Base-by-base conservation (phyloP, 345 rosid genomes). In the Odontarrhena argentea region DNA sequence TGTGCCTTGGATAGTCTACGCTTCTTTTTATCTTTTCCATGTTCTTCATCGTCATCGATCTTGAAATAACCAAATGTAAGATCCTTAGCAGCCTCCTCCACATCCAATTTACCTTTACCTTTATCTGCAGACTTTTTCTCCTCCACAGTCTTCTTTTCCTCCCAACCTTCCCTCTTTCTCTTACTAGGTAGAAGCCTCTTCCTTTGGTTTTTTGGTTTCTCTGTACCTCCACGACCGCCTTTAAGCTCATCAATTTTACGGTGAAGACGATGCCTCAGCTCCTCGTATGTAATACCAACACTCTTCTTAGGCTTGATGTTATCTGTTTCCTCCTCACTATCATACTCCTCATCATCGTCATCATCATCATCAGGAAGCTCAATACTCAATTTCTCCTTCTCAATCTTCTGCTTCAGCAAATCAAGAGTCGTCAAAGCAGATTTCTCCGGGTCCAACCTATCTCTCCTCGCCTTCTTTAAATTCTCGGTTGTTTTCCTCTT, bases 391-490 rank as follows among this genome's bases (percentile, higher is more conserved):
- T 85, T 84, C 30, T 83, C 94, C 80, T 89, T 86, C 41, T 87
- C 93, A 63, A 89, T 36, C 77, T 76, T 87, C 61, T 73, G 71
- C 76, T 81, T 93, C 67, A 84, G 65, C 76, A 87, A 77, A 77
- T 85, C 92, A 0, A 87, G 82, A 35, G 96, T 93, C 0, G 89
- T 82, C 49, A 69, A 61, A 0, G 72, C 38, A 18, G 88, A 75
- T 64, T 80, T 86, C 77, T 83, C 85, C 0, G 98, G 98, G 52
- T 93, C 92, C 26, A 87, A 76, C 61, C 90, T 68, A 63, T 89
- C 85, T 67, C 96, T 86, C 52, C 93, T 77, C 9, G 97, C 98
- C 74, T 81, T 87, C 84, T 87, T 87, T 15, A 87, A 69, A 71
- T 89, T 92, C 47, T 85, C 82, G 41, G 60, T 86, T 2, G 93